Evolutionary conservation across 2,329 filamentous ascomycete species (phyloP), one percentile per base, ranked within the genome.

Genomic region (Diaporthe sp.): DNA sequence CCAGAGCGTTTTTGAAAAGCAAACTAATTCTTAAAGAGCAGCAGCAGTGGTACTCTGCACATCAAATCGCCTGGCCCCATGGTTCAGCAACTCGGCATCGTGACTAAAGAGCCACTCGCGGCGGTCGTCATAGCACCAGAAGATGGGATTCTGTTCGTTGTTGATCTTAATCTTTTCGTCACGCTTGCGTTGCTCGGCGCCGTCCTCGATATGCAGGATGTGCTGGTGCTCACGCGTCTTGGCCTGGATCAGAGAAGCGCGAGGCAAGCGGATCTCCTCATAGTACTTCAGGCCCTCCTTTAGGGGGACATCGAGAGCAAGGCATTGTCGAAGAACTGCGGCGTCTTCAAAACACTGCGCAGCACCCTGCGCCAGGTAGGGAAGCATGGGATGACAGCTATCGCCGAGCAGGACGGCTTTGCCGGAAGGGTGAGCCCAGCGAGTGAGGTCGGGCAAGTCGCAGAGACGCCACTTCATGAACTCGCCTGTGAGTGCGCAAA

Each of bases 401-500:
- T 88, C 86, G 4, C 86, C 86, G 3, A 87, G 79, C 40, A 88
- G 79, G 28, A 81, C 81, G 17, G 82, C 84, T 42, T 82, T 84
- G n/a, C 84, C 84, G 1, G 77, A 78, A 0, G 82, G 79, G 76
- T 85, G 83, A 0, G 83, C 81, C 86, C 86, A 88, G 10, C 80
- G 78, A 1, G 81, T 77, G 50, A 88, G 80, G 35, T 82, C 79
- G 9, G 80, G 79, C 19, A 86, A 82, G 73, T 87, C 86, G 74
- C 83, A 85, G 6, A 88, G 83, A 6, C 84, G 83, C 87, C 86
- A 88, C 77, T 88, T 87, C 75, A 84, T 81, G 47, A 86, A 85
- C 57, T 83, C 81, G 33, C 81, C 80, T 5, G 82, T 81, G 47
- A 84, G 81, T 22, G 77, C 80, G 71, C 79, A 81, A 13, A 82